These are phyloP conservation scores for Penicillium sp. DNA, from an alignment of 2,329 filamentous ascomycete genomes.

Conservation along the genomic window DNA sequence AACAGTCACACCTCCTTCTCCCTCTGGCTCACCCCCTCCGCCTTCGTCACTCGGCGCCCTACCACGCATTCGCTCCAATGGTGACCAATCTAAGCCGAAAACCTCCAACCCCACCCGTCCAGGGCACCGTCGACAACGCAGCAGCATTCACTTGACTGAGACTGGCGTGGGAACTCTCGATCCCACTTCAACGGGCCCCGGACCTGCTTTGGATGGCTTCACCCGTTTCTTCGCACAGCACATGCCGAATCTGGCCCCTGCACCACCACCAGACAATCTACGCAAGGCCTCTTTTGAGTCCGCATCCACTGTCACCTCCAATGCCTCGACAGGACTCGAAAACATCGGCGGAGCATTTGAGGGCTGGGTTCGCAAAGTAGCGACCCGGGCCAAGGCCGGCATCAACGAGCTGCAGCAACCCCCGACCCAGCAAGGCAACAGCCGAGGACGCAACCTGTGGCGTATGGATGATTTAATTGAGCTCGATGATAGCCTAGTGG, in stretches of 20 bases:
- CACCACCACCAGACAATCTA: conserved; percentile 59
- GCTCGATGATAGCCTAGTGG: conserved; percentile 39
- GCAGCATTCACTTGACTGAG: conserved; percentile 67
- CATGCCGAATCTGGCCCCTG: conserved; percentile 73
- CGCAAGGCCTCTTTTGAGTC: conserved; percentile 40
- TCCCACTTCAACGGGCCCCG: conserved; percentile 53
- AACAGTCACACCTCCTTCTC: conserved; percentile 29
- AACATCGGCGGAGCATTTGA: conserved; percentile 86
- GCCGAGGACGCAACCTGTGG: conserved; percentile 28
- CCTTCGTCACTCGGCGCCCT: conserved; percentile 29
- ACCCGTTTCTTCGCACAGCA: conserved; percentile 84
- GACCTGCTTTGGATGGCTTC: conserved; percentile 79
- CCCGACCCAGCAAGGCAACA: conserved; percentile 20
- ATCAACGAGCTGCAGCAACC: conserved; percentile 43
- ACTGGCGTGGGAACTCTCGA: conserved; percentile 86
- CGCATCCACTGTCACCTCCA: conserved; percentile 33
- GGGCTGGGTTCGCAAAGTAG: conserved; percentile 84
- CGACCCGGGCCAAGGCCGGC: conserved; percentile 48
- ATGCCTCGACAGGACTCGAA: conserved; percentile 61
- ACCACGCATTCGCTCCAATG: conserved; percentile 29
- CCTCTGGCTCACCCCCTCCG: conserved; percentile 29
- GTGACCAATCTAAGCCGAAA: conserved; percentile 35
- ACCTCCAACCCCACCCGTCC: conserved; percentile 18
- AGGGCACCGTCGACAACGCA: conserved; percentile 44
- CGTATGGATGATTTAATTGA: conserved; percentile 48